Conservation (phyloP, 2,329 filamentous ascomycete species). For the Botrytis sinoallii region DNA sequence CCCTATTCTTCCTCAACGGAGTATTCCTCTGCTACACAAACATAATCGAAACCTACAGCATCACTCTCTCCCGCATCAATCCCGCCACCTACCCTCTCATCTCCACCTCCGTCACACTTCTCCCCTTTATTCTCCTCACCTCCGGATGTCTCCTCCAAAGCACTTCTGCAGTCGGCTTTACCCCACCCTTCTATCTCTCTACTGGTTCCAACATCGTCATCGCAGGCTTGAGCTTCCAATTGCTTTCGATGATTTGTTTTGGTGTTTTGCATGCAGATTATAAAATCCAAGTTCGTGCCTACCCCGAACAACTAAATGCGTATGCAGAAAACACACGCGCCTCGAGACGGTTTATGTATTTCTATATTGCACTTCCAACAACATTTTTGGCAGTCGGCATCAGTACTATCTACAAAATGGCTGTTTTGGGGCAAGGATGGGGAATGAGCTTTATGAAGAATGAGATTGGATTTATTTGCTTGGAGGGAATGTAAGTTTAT, state of each 20-base stretch:
- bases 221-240: background rate
- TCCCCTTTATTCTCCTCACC: background rate
- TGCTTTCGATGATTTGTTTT: constrained; percentile 4
- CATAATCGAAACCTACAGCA: constrained; percentile 7
- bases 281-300: constrained; percentile 1
- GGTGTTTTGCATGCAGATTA: background rate
- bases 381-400: background rate
- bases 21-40: constrained; percentile 6
- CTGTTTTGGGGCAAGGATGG: constrained; percentile 2
- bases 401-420: background rate
- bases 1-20: background rate
- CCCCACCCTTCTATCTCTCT: background rate
- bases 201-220: background rate
- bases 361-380: background rate
- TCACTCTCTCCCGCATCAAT: background rate
- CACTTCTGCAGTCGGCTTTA: background rate
- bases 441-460: constrained; percentile 2
- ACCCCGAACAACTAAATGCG: background rate
- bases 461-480: constrained; percentile 10
- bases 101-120: background rate
- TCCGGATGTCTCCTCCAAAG: background rate
- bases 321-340: background rate
- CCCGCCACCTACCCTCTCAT: background rate
- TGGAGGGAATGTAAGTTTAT: constrained; percentile 6
- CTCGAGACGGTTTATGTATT: background rate